These are phyloP conservation scores for Ceratobasidium sp. DNA, from an alignment of 1,284 basidiomycete genomes.

Conservation along the genomic window DNA sequence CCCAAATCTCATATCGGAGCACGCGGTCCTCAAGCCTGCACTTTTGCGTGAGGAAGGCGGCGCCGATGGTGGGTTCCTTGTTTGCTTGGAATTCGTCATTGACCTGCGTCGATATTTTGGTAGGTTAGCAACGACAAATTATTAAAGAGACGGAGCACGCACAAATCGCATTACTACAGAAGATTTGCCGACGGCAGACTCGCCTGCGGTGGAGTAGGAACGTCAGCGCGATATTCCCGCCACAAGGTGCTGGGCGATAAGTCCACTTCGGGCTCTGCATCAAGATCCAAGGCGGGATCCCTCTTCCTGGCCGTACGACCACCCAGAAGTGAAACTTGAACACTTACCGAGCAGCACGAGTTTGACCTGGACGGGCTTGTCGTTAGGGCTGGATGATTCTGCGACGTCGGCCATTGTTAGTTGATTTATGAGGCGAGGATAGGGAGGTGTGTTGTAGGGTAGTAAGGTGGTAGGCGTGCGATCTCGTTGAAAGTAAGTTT, in stretches of 20 bases:
- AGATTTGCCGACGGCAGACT: slow-evolving; percentile 99
- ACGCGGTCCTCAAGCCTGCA: slow-evolving; percentile 92
- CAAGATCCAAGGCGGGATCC: no score
- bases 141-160: slow-evolving; percentile 57
- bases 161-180: slow-evolving; percentile 98
- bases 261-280: background rate
- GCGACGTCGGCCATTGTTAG: slow-evolving; percentile 54
- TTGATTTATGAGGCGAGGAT: slow-evolving; percentile 15
- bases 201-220: slow-evolving; percentile 68
- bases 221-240: slow-evolving; percentile 35
- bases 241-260: slow-evolving; percentile 33
- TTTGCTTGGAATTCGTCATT: slow-evolving; percentile 96
- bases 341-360: slow-evolving; percentile 84
- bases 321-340: background rate
- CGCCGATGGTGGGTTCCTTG: slow-evolving; percentile 98
- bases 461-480: background rate
- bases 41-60: slow-evolving; percentile 93
- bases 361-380: slow-evolving; percentile 93
- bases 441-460: slow-evolving; percentile 19
- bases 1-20: slow-evolving; percentile 96
- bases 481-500: slow-evolving; percentile 10
- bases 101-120: slow-evolving; percentile 64
- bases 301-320: background rate
- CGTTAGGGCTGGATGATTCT: slow-evolving; percentile 57
- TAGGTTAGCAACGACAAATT: slow-evolving; percentile 20